Percentiles rank a stretch among this genome's conserved stretches.
phyloP scores from a whole-genome alignment of 2,329 filamentous ascomycete genomes.

The Pseudocercospora cruenta region DNA sequence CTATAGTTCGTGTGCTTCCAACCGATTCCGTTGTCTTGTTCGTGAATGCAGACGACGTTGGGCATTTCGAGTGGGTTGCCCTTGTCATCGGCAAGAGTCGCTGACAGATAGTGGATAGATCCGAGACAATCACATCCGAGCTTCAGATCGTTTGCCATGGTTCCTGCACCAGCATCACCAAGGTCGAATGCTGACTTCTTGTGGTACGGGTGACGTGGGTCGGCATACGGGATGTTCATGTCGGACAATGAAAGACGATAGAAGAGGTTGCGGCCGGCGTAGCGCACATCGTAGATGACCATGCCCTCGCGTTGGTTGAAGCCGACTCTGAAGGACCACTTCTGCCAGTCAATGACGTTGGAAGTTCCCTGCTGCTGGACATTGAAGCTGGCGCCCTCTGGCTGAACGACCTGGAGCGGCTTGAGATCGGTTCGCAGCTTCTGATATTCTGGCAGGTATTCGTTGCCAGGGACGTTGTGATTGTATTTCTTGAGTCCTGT shows the following conservation, averaged over 20 bases:
- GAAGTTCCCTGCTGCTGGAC: conserved; percentile 48
- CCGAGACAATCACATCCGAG: conserved; percentile 72
- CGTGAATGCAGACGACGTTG: conserved; percentile 70
- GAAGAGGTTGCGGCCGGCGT: conserved; percentile 66
- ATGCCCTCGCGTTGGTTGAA: conserved; percentile 73
- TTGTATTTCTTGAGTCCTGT: conserved; percentile 45
- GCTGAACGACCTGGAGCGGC: conserved; percentile 72
- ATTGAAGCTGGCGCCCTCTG: conserved; percentile 68
- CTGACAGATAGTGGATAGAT: conserved; percentile 59
- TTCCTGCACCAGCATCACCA: conserved; percentile 69
- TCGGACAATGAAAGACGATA: conserved; percentile 70
- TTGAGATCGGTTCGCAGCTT: conserved; percentile 55
- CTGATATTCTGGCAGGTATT: conserved; percentile 52
- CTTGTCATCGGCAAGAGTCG: conserved; percentile 56
- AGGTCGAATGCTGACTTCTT: conserved; percentile 75
- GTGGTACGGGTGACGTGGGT: conserved; percentile 67
- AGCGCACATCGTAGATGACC: conserved; percentile 70
- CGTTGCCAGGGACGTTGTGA: conserved; percentile 50
- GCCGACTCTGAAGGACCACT: conserved; percentile 65
- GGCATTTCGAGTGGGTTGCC: conserved; percentile 58
- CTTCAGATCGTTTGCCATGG: conserved; percentile 68
- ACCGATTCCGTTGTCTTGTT: conserved; percentile 69
- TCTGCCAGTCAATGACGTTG: conserved; percentile 52
- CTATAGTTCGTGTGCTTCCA: conserved; percentile 75
- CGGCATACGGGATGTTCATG: conserved; percentile 63